phyloP scores from a whole-genome alignment of 257 asterid species.

The Avicennia marina region DNA sequence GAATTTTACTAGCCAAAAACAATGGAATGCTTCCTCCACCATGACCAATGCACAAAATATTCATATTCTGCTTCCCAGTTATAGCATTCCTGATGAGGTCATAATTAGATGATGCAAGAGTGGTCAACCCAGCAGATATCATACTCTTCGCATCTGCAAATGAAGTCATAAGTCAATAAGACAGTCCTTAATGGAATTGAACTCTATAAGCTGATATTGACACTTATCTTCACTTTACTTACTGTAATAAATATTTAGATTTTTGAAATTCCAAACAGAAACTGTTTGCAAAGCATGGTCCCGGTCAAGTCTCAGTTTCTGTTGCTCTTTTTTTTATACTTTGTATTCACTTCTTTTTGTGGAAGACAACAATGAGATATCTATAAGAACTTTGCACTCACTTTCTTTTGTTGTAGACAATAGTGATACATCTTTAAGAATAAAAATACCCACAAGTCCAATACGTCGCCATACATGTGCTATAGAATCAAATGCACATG shows the following conservation, averaged over 20 bases:
- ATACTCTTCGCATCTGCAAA: conserved; percentile 86
- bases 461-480: too few species aligned
- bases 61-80: conserved; percentile 52
- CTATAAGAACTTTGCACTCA: too few species aligned
- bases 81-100: conserved; percentile 54
- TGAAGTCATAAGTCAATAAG: background rate
- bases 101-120: conserved; percentile 45
- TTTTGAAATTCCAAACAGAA: background rate
- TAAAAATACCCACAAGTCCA: too few species aligned
- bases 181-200: background rate
- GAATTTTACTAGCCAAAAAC: conserved; percentile 65
- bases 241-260: background rate
- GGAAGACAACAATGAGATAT: too few species aligned
- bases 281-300: background rate
- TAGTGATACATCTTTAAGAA: too few species aligned
- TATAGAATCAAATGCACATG: too few species aligned
- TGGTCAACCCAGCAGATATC: conserved; percentile 71
- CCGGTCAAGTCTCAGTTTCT: background rate
- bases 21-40: conserved; percentile 97
- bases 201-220: background rate
- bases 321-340: background rate
- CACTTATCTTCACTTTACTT: background rate
- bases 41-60: conserved; percentile 80
- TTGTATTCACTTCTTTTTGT: background rate
- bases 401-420: too few species aligned